Base-by-base conservation (phyloP, 345 rosid genomes). In the Brassica napus region DNA sequence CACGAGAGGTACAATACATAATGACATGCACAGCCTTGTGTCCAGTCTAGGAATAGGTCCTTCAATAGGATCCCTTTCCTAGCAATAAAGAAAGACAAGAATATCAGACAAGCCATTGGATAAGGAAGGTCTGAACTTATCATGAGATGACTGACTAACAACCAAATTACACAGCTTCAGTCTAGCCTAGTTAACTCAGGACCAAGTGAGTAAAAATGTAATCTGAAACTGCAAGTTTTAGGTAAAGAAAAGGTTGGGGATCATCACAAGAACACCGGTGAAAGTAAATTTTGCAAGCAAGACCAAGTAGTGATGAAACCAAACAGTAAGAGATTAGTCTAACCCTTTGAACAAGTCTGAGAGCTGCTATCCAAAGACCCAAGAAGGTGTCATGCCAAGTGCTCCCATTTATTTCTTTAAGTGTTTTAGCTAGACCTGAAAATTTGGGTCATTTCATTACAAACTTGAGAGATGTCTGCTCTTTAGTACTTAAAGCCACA, bases 281-380 rank as follows among this genome's bases (percentile, higher is more conserved):
- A 31, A 62, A 1, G 24, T 26, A 54, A 42, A 63, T 16, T 18
- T 52, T 72, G 62, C 73, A 72, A 65, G 63, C 68, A 39, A 30
- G 30, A 75, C 68, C 23, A 67, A 7, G 31, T 52, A 12, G 24
- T 31, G 44, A 65, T 65, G 44, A 69, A 61, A 63, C n/a, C 35
- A 65, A 58, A 42, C 16, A 75, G 62, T 57, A 66, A 75, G 72
- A 70, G 77, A 75, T 42, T 57, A 55, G 62, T 35, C 90, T 62
- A 69, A 95, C 99, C 98, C 98, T 89, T 84, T 92, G 99, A 85
- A 93, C 97, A 77, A 95, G 94, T 66, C 99, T 89, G 69, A 95
- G 90, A 84, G 94, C 90, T 52, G 99, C 88, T 77, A 90, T 85
- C 99, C 99, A 95, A 69, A 95, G 86, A 62, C 93, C 92, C 77